Evolutionary conservation across 352 stramenopile species (phyloP).

Genomic region (Phytophthora sp.): DNA sequence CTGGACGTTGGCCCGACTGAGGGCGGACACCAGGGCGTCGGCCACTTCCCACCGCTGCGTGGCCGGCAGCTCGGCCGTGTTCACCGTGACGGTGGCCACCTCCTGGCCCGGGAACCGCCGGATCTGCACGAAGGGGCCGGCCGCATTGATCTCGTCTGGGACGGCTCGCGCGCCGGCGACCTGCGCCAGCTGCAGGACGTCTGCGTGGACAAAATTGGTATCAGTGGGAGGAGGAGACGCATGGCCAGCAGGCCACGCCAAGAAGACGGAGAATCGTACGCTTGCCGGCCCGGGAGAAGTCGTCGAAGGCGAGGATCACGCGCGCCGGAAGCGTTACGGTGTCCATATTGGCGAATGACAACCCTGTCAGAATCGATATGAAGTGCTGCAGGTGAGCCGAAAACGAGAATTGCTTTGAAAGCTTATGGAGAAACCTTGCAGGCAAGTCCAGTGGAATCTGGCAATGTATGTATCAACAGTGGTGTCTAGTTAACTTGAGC

Average conservation of each 20-base stretch:
- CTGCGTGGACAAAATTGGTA: conserved; percentile 17
- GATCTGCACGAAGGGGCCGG: conserved; percentile 21
- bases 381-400: too few species aligned
- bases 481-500: not conserved
- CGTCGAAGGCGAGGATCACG: conserved; percentile 72
- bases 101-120: conserved; percentile 18
- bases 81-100: conserved; percentile 42
- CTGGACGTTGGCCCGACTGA: conserved; percentile 43
- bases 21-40: conserved; percentile 45
- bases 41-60: conserved; percentile 48
- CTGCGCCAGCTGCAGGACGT: conserved; percentile 44
- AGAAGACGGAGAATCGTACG: conserved; percentile 33
- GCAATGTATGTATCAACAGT: not conserved
- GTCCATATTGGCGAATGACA: not conserved
- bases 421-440: too few species aligned
- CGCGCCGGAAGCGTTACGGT: conserved; percentile 18
- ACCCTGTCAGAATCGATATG: too few species aligned
- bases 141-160: conserved; percentile 5
- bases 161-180: conserved; percentile 10
- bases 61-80: conserved; percentile 29
- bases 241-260: not conserved
- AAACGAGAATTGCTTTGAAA: too few species aligned
- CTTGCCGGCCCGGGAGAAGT: conserved; percentile 68
- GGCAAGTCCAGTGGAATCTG: too few species aligned
- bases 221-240: not conserved